These are phyloP conservation scores for Rutidosis leptorrhynchoides DNA, from an alignment of 129 eudicot genomes.

Conservation along the genomic window DNA sequence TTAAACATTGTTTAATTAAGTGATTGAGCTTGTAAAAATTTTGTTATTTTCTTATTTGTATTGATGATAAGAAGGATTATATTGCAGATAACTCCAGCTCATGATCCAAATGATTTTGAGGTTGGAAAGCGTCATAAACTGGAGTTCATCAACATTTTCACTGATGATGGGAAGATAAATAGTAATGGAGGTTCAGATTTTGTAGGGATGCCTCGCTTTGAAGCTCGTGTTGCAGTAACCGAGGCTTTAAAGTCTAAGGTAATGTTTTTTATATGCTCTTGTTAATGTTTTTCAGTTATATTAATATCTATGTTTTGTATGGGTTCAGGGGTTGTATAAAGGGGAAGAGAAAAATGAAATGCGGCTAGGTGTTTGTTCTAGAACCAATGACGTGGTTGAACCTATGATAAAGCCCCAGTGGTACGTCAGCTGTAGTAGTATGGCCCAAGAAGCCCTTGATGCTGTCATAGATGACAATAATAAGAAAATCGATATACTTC, in stretches of 20 bases:
- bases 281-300: not conserved
- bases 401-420: constrained; percentile 98
- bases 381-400: constrained; percentile 89
- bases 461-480: constrained; percentile 62
- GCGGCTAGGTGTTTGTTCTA: constrained; percentile 93
- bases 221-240: constrained; percentile 85
- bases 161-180: constrained; percentile 93
- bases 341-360: constrained; percentile 84
- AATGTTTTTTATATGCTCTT: not conserved
- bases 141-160: constrained; percentile 78
- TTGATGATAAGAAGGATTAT: not conserved
- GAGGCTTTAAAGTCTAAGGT: constrained; percentile 77
- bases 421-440: constrained; percentile 73
- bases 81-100: constrained; percentile 94
- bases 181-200: constrained; percentile 79
- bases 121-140: constrained; percentile 89
- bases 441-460: constrained; percentile 84
- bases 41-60: not conserved
- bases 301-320: constrained; percentile 1
- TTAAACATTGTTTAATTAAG: not conserved
- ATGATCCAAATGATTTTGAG: constrained; percentile 97
- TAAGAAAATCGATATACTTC: constrained; percentile 72
- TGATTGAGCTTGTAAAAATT: not conserved
- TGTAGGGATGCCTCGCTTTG: constrained; percentile 82
- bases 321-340: constrained; percentile 67